phyloP scores from a whole-genome alignment of 768 basidiomycete species.

The Mycena pura region DNA sequence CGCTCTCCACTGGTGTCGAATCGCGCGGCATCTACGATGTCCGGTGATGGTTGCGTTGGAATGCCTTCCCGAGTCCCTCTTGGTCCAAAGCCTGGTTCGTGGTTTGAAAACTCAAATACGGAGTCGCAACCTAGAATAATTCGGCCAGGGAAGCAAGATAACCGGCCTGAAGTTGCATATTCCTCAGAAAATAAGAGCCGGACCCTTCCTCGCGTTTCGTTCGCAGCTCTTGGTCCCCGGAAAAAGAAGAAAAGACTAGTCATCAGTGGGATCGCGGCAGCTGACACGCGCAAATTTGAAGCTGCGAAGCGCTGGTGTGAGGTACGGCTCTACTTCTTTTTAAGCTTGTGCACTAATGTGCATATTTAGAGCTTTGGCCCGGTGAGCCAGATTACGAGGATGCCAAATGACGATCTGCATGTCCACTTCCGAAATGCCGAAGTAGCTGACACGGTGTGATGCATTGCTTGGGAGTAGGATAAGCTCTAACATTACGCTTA shows the following conservation, averaged over 20 bases:
- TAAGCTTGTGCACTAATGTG: constrained; percentile 5
- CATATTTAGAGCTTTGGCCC: constrained; percentile 73
- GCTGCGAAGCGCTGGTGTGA: constrained; percentile 80
- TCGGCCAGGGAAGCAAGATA: constrained; percentile 10
- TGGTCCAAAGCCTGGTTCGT: constrained; percentile 36
- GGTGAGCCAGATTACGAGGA: constrained; percentile 71
- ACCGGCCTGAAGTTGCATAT: constrained; percentile 45
- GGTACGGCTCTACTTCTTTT: constrained; percentile 44
- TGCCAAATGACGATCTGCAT: constrained; percentile 82
- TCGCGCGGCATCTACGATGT: constrained; percentile 20
- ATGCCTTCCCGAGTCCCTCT: constrained; percentile 38
- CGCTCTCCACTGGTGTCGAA: constrained; percentile 26
- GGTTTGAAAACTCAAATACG: constrained; percentile 27
- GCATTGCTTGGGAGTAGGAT: constrained; percentile 30
- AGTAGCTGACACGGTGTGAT: constrained; percentile 81
- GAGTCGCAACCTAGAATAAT: constrained; percentile 8
- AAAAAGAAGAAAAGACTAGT: constrained; percentile 72
- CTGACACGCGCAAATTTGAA: constrained; percentile 69
- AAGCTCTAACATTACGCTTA: constrained; percentile 32
- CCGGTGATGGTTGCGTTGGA: constrained; percentile 19
- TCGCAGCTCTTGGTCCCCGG: constrained; percentile 48
- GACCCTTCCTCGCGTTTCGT: constrained; percentile 41
- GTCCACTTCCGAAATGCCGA: constrained; percentile 77
- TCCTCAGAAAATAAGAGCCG: constrained; percentile 32
- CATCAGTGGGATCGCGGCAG: constrained; percentile 68